Evolutionary conservation across 2,329 filamentous ascomycete species (phyloP), one percentile per base, ranked within the genome.

Genomic region (Colletotrichum gloeosporioides): DNA sequence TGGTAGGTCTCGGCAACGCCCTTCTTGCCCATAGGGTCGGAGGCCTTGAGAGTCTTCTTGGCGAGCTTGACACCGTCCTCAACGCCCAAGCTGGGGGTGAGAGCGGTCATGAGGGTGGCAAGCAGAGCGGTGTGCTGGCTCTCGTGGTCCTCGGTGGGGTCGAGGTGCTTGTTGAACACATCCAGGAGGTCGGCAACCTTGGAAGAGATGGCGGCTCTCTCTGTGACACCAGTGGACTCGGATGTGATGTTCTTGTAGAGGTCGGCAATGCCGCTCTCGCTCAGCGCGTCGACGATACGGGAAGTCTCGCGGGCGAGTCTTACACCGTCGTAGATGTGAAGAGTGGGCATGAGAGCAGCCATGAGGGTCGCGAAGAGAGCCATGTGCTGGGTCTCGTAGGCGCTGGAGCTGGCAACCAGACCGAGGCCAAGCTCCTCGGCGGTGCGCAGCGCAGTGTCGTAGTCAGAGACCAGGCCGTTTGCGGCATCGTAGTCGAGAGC

Each of bases 331-430:
- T 97, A 98, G 79, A 96, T 92, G 84, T 98, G 96, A 32, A 98
- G 89, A 0, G 94, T 95, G n/a, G 96, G 96, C 32, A 96, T 84
- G 16, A 97, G 87, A 62, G 91, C 93, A 25, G 96, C 94, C 77
- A 98, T 88, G 29, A 98, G 87, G 5, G 95, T 98, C 1, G 96
- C 92, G 80, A 98, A 93, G n/a, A 98, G 87, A 9, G 96, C 92
- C 94, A 98, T 98, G 87, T 99, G 97, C 89, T 99, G 97, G 65
- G 94, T 91, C 88, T 99, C 97, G 80, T 98, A 96, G 34, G 95
- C 93, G 34, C 96, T 98, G 69, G 92, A 92, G 84, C 95, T 98
- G 78, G 95, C 92, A 63, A 99, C 92, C 57, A 99, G 90, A 63
- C 93, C 96, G 32, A 99, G 89, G 18, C 97, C 96, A 16, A 99